phyloP scores from a whole-genome alignment of 352 stramenopile genomes.

The Pythium biforme region DNA sequence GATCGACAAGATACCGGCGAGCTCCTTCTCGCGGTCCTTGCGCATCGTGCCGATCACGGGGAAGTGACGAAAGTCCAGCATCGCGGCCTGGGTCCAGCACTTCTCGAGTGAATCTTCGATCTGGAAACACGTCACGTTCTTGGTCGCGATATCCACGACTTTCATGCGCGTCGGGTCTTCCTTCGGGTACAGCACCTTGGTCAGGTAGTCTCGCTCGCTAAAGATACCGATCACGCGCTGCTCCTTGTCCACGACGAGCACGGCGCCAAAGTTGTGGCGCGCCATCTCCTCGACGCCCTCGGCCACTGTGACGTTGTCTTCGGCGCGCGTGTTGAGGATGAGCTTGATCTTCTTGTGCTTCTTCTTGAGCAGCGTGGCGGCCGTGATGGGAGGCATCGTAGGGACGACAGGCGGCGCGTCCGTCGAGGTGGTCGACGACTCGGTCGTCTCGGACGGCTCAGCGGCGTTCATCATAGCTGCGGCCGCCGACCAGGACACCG shows the following conservation, averaged over 20 bases:
- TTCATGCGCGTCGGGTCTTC: constrained; percentile 55
- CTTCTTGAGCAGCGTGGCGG: constrained; percentile 73
- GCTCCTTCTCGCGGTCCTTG: constrained; percentile 76
- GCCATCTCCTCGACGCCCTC: constrained; percentile 78
- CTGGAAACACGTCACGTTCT: constrained; percentile 55
- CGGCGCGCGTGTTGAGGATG: constrained; percentile 77
- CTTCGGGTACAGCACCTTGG: constrained; percentile 73
- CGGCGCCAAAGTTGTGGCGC: constrained; percentile 75
- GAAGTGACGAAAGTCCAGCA: constrained; percentile 76
- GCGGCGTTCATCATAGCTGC: too few relatives aligned
- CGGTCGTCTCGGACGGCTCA: too few relatives aligned
- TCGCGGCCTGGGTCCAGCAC: constrained; percentile 70
- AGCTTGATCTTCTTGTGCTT: constrained; percentile 82
- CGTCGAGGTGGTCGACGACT: constrained; percentile 1
- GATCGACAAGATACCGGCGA: constrained; percentile 79
- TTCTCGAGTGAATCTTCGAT: constrained; percentile 79
- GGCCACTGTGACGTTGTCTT: constrained; percentile 76
- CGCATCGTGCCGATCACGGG: constrained; percentile 74
- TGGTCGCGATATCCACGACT: constrained; percentile 62
- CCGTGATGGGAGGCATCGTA: constrained; percentile 42
- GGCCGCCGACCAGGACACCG: not conserved
- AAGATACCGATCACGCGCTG: constrained; percentile 83
- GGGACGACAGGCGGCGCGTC: constrained; percentile 6
- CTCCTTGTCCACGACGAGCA: constrained; percentile 83
- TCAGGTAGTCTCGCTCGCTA: constrained; percentile 83